Base-by-base conservation (phyloP, 1,284 basidiomycete species). In the Omphalotus olearius region DNA sequence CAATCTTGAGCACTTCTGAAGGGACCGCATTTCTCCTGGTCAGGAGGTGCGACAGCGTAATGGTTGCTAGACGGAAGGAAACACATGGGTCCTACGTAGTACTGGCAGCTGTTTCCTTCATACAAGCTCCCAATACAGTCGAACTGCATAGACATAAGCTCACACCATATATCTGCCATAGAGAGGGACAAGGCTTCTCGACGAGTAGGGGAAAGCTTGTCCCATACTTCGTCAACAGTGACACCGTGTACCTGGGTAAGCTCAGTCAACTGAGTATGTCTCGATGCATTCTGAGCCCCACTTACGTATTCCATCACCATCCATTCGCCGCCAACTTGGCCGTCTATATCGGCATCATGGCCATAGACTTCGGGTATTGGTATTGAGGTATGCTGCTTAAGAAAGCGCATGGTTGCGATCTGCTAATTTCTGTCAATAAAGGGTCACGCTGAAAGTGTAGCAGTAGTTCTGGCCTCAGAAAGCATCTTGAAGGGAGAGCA, bases 71-170 rank as follows among this genome's bases (percentile, higher is more conserved):
- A 45, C 2, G 56, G 51, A 26, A 56, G 42, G 46, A 47, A 53
- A 37, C 51, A 51, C 56, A 57, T 53, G 6, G 54, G 47, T 16
- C 56, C 56, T 11, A 57, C 51, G 30, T 37, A 25, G 38, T 53
- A 56, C 16, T 45, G 38, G 18, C 50, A 45, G 2, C 40, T 28
- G 6, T 18, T 42, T 4, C n/a, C 10, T 33, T 33, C 42, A 39
- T 54, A 51, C 20, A 60, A 47, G 30, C 57, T 58, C 13, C 59
- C 59, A 38, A 60, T 58, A 16, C 28, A 23, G 26, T 56, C 41
- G 53, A 60, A 60, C 17, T 45, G 45, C 9, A 54, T 30, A 3
- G 25, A 30, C 14, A 58, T 47, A 11, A 58, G 52, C 20, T 54
- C 38, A 42, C 44, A 42, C 49, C 51, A 56, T 18, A 51, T 39